These are phyloP conservation scores for sunflower (Helianthus annuus) DNA, from an alignment of 129 eudicot genomes.

Conservation along the genomic window DNA sequence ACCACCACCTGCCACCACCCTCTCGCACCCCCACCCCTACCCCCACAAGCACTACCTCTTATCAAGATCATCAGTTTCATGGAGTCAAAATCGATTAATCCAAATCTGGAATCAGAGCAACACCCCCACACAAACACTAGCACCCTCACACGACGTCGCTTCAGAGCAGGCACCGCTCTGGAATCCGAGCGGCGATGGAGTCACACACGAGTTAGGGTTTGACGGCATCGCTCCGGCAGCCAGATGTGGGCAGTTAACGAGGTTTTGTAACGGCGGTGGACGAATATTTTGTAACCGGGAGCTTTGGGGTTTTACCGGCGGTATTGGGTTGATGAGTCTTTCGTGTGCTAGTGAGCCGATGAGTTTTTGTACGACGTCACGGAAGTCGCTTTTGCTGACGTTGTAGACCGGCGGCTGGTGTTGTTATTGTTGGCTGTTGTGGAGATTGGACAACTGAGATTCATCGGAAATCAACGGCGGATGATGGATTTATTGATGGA, in stretches of 20 bases:
- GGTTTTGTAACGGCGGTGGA: slow-evolving; percentile 81
- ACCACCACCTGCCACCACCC: no score
- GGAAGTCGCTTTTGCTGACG: slow-evolving; percentile 81
- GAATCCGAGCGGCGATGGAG: not conserved
- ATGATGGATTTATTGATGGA: slow-evolving; percentile 13
- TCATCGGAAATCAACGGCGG: slow-evolving; percentile 29
- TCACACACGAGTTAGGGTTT: slow-evolving; percentile 16
- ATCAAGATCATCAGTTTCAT: no score
- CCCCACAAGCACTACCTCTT: no score
- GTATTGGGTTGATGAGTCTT: slow-evolving; percentile 45
- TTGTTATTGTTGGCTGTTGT: slow-evolving; percentile 39
- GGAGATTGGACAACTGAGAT: slow-evolving; percentile 48
- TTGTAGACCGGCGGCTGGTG: slow-evolving; percentile 93
- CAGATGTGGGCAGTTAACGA: slow-evolving; percentile 47
- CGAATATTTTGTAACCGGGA: slow-evolving; percentile 83
- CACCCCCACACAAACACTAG: no score
- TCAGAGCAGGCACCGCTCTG: no score
- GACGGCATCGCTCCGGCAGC: not conserved
- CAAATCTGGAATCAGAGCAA: no score
- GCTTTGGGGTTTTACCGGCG: slow-evolving; percentile 65
- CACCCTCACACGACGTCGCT: no score
- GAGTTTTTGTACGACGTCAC: slow-evolving; percentile 90
- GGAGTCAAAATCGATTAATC: no score
- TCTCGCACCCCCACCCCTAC: no score
- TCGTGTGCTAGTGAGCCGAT: slow-evolving; percentile 98